Base-by-base conservation (phyloP, 2,329 filamentous ascomycete species). In the Phyllosticta citriasiana region DNA sequence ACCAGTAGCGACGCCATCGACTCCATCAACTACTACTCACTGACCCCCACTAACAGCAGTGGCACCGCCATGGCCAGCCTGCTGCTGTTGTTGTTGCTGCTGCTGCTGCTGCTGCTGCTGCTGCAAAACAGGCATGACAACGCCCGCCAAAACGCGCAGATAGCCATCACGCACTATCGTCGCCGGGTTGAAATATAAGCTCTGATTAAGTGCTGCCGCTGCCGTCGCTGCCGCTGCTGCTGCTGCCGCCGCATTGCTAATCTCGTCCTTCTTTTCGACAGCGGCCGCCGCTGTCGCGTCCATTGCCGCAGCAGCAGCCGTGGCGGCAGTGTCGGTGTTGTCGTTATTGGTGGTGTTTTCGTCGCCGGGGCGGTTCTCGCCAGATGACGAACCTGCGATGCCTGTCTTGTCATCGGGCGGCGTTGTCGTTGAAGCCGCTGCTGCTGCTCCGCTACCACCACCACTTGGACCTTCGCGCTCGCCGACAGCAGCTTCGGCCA, bases 261-360 rank as follows among this genome's bases (percentile, higher is more conserved):
- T 64, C 30, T 74, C 72, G 50, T 62, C 67, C 54, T 73, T 70
- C 24, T 57, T 61, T 5, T 57, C 50, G 33, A 67, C 67, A 3
- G 70, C 72, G 5, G 71, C 72, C 40, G 70, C 71, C n/a, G 71
- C 72, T 35, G 70, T 70, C n/a, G 67, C 72, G 0, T 72, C 72
- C 5, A 71, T 71, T 1, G 70, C 71, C 61, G 73, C 69, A 10
- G 71, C 72, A 27, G 72, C 72, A 0, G 69, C 68, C 16, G 60
- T 55, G 16, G 60, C 55, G 51, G 57, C 54, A 51, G 27, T 53
- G 27, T 74, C 63, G 35, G 74, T 72, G 50, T 62, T 67, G 52
- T 73, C 63, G 25, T 67, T 67, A 60, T 66, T 1, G 24, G 63
- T 67, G 51, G 67, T 69, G n/a, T 51, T 58, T 22, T 66, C 64